These are phyloP conservation scores for Tephrocybe sp. DNA, from an alignment of 768 basidiomycete species.

Conservation along the genomic window DNA sequence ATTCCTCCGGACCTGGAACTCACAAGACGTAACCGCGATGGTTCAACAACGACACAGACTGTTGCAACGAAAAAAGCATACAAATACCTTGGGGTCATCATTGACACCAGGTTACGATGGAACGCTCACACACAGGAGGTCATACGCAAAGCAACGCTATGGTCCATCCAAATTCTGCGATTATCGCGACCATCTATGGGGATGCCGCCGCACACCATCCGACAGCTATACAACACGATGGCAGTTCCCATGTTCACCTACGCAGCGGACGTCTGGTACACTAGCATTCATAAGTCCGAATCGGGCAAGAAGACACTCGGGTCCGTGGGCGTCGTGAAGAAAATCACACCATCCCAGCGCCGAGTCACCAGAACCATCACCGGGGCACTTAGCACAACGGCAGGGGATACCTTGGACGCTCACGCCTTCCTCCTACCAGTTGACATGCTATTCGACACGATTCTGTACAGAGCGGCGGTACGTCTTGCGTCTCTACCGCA, in stretches of 20 bases:
- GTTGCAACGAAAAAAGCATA: background rate
- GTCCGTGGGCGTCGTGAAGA: background rate
- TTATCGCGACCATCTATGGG: background rate
- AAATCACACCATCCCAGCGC: constrained; percentile 2
- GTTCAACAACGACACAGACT: background rate
- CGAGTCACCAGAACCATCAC: constrained; percentile 4
- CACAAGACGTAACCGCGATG: background rate
- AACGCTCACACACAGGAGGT: background rate
- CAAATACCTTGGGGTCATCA: background rate
- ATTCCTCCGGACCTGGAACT: background rate
- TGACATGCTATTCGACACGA: background rate
- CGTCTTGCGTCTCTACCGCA: constrained; percentile 4
- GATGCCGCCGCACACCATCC: background rate
- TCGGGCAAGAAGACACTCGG: constrained; percentile 1
- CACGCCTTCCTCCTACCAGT: constrained; percentile 9
- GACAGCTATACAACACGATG: constrained; percentile 11
- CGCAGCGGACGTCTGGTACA: constrained; percentile 3
- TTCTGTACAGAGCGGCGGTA: background rate
- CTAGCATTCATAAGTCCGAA: background rate
- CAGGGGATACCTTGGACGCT: constrained; percentile 6
- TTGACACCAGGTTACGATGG: constrained; percentile 5
- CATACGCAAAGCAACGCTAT: background rate
- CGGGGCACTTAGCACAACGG: constrained; percentile 5
- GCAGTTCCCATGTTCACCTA: constrained; percentile 6
- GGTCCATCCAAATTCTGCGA: background rate